Evolutionary conservation across 495 filamentous ascomycete genomes (phyloP).

Genomic region (Aspergillus conjunctus): DNA sequence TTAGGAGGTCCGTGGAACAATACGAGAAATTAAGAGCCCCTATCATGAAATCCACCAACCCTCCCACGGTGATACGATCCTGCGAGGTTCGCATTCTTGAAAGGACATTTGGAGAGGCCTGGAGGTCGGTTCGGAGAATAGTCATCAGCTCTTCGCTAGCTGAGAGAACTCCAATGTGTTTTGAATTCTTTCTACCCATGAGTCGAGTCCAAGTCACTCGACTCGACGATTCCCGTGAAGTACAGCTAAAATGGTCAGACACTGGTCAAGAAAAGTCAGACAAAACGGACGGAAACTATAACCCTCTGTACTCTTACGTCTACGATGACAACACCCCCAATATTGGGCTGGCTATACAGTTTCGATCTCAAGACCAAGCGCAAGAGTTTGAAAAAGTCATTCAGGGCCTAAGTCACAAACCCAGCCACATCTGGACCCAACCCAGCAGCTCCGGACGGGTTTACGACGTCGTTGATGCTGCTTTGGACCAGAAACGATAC

Average conservation of each 20-base stretch:
- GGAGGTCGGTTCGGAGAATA: conserved; percentile 43
- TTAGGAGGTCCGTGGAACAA: conserved; percentile 38
- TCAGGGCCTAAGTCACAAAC: conserved; percentile 27
- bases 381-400: conserved; percentile 37
- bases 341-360: conserved; percentile 35
- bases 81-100: conserved; percentile 48
- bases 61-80: conserved; percentile 33
- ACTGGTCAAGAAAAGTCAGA: conserved; percentile 37
- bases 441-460: conserved; percentile 32
- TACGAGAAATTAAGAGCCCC: conserved; percentile 38
- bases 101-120: conserved; percentile 38
- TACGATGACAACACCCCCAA: conserved; percentile 43
- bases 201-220: conserved; percentile 39
- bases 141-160: conserved; percentile 44
- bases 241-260: conserved; percentile 48
- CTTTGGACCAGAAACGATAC: conserved; percentile 39
- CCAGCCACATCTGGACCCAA: conserved; percentile 33
- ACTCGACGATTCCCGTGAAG: conserved; percentile 31
- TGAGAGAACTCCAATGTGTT: conserved; percentile 37
- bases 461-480: conserved; percentile 39
- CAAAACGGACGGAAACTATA: conserved; percentile 42
- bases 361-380: conserved; percentile 31
- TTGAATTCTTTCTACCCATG: conserved; percentile 43
- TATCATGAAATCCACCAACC: conserved; percentile 39
- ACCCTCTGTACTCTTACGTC: conserved; percentile 37